Evolutionary conservation across 345 rosid genomes (phyloP), one percentile per base, ranked within the genome.

Genomic region (Jatropha curcas): DNA sequence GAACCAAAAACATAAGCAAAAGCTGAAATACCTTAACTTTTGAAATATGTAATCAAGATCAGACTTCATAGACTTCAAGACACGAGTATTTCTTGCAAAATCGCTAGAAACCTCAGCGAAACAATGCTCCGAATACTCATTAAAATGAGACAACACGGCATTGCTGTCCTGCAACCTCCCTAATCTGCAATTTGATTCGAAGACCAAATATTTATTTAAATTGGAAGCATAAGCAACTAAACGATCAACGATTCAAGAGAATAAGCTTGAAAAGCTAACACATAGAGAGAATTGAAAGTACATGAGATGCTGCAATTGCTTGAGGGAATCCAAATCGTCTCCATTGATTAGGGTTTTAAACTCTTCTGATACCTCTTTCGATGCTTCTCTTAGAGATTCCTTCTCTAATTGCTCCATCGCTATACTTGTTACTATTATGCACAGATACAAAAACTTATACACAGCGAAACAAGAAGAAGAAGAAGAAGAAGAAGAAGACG

Each of bases 121-220:
- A 65, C 94, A 92, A 66, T 88, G 77, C 91, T 92, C 98, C 1
- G 96, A 90, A 72, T 84, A 91, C 55, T 92, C 93, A 22, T 91
- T 95, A 76, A 91, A 92, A 81, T 95, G 98, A 27, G 96, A 80
- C 35, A 95, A 84, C 48, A 95, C 99, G 0, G 98, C 96, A 46
- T 89, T 91, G 84, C 97, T 95, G 74, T 95, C 99, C 79, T 95
- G 99, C 77, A 92, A 74, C 82, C 99, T 90, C 72, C 99, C 99
- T 79, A 92, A 77, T 81, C 99, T 95, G 85, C 64, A 71, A 81
- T 60, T 78, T 48, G 11, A 81, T 60, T 78, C 48, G 11, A 16
- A 17, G 6, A 17, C 22, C 22, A 4, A 48, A 17, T 16, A 16
- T 17, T 16, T 14, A n/a, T 28, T 8, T 46, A 16, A 72, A 22